These are phyloP conservation scores for Pseudogymnoascus pannorum DNA, from an alignment of 2,329 filamentous ascomycete species.

Conservation along the genomic window DNA sequence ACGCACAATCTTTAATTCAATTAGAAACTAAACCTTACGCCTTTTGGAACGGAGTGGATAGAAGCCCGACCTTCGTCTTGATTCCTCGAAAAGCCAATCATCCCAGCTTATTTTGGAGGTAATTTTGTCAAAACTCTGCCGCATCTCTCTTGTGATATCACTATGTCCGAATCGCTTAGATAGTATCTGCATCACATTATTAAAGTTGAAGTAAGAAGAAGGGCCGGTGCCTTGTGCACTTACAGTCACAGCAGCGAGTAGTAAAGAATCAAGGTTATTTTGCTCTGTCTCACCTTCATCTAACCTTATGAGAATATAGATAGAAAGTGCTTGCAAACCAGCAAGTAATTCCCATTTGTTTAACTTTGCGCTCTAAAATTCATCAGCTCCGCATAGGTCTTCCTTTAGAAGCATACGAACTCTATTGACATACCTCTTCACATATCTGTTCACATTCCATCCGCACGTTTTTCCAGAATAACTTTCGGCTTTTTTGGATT, in stretches of 20 bases:
- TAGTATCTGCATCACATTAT: slow-evolving; percentile 13
- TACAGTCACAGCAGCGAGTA: slow-evolving; percentile 32
- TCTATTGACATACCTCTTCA: slow-evolving; percentile 27
- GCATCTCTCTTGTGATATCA: slow-evolving; percentile 16
- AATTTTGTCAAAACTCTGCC: slow-evolving; percentile 16
- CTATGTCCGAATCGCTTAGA: slow-evolving; percentile 15
- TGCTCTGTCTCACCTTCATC: slow-evolving; percentile 38
- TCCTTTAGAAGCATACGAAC: slow-evolving; percentile 8
- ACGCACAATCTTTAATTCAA: slow-evolving; percentile 29
- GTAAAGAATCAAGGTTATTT: slow-evolving; percentile 35
- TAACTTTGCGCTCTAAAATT: slow-evolving; percentile 25
- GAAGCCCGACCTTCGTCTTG: slow-evolving; percentile 28
- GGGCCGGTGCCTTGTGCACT: slow-evolving; percentile 14
- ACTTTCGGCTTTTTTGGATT: slow-evolving; percentile 30
- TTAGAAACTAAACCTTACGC: slow-evolving; percentile 13
- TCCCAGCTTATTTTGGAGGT: slow-evolving; percentile 29
- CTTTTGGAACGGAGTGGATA: slow-evolving; percentile 10
- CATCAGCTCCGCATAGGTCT: slow-evolving; percentile 11
- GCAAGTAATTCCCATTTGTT: slow-evolving; percentile 34
- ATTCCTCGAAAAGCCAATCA: slow-evolving; percentile 37
- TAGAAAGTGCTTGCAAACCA: slow-evolving; percentile 37
- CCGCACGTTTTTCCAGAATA: slow-evolving; percentile 39
- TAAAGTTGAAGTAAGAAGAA: slow-evolving; percentile 10
- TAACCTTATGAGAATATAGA: slow-evolving; percentile 37
- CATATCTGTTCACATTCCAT: slow-evolving; percentile 35